Evolutionary conservation across 208 protist species (phyloP), one percentile per base, ranked within the genome.

Genomic region (Wallacemonas collosoma): DNA sequence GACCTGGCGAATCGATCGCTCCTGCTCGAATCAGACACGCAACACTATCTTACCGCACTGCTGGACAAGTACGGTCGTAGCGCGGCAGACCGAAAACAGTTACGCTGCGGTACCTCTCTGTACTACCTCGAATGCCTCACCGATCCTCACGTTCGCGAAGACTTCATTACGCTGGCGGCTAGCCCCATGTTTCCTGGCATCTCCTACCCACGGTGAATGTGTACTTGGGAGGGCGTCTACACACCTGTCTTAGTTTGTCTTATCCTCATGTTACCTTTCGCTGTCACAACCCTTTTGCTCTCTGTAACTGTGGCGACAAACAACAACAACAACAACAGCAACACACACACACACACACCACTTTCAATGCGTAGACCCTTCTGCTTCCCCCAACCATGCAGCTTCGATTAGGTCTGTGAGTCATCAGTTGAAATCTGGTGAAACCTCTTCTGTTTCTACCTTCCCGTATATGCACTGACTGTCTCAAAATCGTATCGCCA

Each of bases 121-220:
- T 80, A 88, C 45, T 93, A 83, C 66, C 76, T 96, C 26, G 80
- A 89, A 69, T 94, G 89, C 74, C 78, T 96, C 38, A 92, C 80
- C 2, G 82, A 91, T 38, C 82, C 72, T 14, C 72, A 65, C 0
- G 79, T 63, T 1, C 85, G 87, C 7, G 68, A 71, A 0, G 87
- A 93, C 62, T 93, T 96, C 79, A 60, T 96, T 7, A 78, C 63
- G 11, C 71, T 86, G 9, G 87, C 87, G 1, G 73, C 89, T n/a
- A 75, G 80, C 43, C 84, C 87, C 2, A 69, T 71, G 14, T 95
- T 93, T 73, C 26, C 81, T 44, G 53, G 60, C 14, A 63, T 36
- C 17, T 57, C 53, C 14, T 17, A 8, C 6, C 15, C 17, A 17
- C 6, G 53, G 0, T 57, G 53, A 57, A 17, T 38, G 5, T 8